Evolutionary conservation across 129 eudicot genomes (phyloP).

Genomic region (Saposhnikovia divaricata): DNA sequence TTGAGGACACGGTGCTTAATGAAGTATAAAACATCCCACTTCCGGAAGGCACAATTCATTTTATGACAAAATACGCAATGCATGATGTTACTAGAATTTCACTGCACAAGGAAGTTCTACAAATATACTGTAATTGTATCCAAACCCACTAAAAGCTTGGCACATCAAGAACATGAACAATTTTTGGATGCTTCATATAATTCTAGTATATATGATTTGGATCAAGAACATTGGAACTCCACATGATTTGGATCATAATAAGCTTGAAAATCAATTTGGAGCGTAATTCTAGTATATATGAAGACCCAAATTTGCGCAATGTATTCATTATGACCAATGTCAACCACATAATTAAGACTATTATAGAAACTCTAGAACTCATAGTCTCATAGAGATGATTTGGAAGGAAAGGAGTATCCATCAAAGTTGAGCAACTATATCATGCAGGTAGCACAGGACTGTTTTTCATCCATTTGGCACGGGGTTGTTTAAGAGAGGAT

Average conservation of each 20-base stretch:
- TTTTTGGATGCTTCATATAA: neutral
- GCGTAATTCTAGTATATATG: neutral
- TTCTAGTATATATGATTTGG: no score
- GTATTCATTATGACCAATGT: conserved; percentile 8
- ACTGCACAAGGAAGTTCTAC: no score
- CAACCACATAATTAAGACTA: neutral
- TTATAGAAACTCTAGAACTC: neutral
- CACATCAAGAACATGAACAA: neutral
- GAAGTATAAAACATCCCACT: no score
- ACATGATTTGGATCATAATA: conserved; percentile 2
- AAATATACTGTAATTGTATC: no score
- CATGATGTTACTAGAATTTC: no score
- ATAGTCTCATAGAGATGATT: no score
- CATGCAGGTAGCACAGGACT: neutral
- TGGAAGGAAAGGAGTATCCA: neutral
- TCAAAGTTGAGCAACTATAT: neutral
- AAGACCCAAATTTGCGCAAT: neutral
- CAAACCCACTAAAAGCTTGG: neutral
- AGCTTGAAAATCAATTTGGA: conserved; percentile 7
- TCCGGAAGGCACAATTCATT: no score
- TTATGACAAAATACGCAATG: no score
- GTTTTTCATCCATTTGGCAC: neutral
- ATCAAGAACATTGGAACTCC: neutral
- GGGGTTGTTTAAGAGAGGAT: neutral
- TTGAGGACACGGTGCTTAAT: no score